Evolutionary conservation across 2,329 filamentous ascomycete species (phyloP).

Genomic region (Nannizziopsis arthrosporioides): DNA sequence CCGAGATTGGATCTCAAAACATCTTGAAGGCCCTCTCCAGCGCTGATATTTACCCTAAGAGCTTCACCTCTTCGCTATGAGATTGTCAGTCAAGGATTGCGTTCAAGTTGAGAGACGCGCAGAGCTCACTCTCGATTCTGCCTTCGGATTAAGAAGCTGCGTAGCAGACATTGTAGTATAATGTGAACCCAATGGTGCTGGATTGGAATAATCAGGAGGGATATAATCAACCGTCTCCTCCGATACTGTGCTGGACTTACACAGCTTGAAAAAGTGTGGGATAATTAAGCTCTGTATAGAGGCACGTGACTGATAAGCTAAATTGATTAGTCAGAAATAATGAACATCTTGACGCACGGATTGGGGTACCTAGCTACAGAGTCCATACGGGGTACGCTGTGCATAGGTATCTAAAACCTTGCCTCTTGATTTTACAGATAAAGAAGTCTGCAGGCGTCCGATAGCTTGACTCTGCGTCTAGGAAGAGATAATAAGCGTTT

Average conservation of each 20-base stretch:
- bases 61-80: slow-evolving; percentile 86
- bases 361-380: too few relatives aligned
- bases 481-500: too few relatives aligned
- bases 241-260: slow-evolving; percentile 12
- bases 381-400: too few relatives aligned
- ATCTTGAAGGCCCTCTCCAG: slow-evolving; percentile 85
- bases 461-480: too few relatives aligned
- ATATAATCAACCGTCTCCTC: neutral
- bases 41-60: slow-evolving; percentile 90
- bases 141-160: slow-evolving; percentile 96
- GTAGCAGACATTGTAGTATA: slow-evolving; percentile 70
- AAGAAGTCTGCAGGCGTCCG: too few relatives aligned
- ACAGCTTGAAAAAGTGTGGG: slow-evolving; percentile 14
- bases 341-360: too few relatives aligned
- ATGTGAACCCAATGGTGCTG: slow-evolving; percentile 10
- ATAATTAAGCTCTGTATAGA: neutral
- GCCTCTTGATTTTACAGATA: too few relatives aligned
- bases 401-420: too few relatives aligned
- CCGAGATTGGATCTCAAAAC: slow-evolving; percentile 94
- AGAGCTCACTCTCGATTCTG: slow-evolving; percentile 74
- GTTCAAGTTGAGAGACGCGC: slow-evolving; percentile 16
- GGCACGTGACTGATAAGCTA: neutral
- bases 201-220: neutral
- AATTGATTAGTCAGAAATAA: neutral
- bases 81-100: slow-evolving; percentile 32